Base-by-base conservation (phyloP, 805 yeast species). In the Wickerhamomyces ciferrii region DNA sequence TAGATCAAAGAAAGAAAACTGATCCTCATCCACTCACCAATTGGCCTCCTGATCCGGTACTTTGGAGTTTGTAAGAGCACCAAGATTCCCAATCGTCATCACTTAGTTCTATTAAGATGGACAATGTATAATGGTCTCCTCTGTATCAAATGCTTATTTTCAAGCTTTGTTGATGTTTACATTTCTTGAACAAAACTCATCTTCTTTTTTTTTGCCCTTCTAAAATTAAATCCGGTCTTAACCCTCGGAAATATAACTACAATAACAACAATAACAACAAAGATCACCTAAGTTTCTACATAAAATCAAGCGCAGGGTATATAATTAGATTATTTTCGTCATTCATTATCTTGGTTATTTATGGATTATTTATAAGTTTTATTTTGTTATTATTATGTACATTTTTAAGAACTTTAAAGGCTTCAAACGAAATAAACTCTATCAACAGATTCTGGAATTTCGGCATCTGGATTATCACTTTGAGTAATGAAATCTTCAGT, bases 401-500 rank as follows among this genome's bases (percentile, higher is more conserved):
- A n/a, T n/a, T n/a, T n/a, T n/a, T n/a, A n/a, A n/a, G n/a, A n/a
- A n/a, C n/a, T n/a, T n/a, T n/a, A n/a, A n/a, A n/a, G n/a, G n/a
- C n/a, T 35, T 47, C 29, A 48, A 8, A 44, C 24, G 42, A 42
- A 52, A 43, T 50, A 52, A 37, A 40, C 43, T 36, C 47, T 50
- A 23, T 45, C 48, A 25, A 47, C 48, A 10, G 38, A 51, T 3
- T 32, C 18, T 17, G 54, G 56, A 14, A 76, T 60, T 7, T 52
- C 50, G 0, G 68, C 55, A 20, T 68, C 72, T 10, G 56, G 55
- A 14, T 53, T 38, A 5, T 52, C 48, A 11, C 59, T 54, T 7
- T 53, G 52, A 11, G 54, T 43, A n/a, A 65, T 39, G 5, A 52
- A 25, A 15, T 44, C 25, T 11, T 58, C 58, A 35, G 66, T 56